phyloP scores from a whole-genome alignment of 306 rosid genomes.

The Clitoria ternatea region DNA sequence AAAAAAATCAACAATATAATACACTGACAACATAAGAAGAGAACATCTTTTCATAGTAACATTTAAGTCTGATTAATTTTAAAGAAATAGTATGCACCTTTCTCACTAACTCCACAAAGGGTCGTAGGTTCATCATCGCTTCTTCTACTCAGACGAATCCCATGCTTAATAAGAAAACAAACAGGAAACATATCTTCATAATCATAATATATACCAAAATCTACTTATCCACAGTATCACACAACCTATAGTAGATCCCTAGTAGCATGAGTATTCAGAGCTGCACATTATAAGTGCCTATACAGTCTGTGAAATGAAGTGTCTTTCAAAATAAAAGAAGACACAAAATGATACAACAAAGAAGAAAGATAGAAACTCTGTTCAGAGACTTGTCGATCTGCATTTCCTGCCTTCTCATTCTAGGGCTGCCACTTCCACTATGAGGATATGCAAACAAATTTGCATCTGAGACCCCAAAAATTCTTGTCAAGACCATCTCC shows the following conservation, averaged over 20 bases:
- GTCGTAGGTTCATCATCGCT: background rate
- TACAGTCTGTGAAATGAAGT: slow-evolving; percentile 23
- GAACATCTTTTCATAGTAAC: background rate
- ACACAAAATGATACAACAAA: slow-evolving; percentile 73
- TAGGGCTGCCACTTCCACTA: slow-evolving; percentile 39
- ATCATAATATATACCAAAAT: slow-evolving; percentile 6
- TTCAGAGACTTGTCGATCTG: slow-evolving; percentile 70
- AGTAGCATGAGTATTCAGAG: slow-evolving; percentile 7
- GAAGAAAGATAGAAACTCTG: slow-evolving; percentile 68
- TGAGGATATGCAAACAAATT: slow-evolving; percentile 46
- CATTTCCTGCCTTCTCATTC: slow-evolving; percentile 90
- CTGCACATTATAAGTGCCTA: slow-evolving; percentile 29
- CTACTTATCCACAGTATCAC: slow-evolving; percentile 25
- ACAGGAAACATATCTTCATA: background rate
- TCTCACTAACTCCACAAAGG: background rate
- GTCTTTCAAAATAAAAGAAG: slow-evolving; percentile 70
- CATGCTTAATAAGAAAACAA: slow-evolving; percentile 11
- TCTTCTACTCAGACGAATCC: background rate
- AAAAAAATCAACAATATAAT: too few relatives aligned
- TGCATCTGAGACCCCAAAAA: slow-evolving; percentile 53
- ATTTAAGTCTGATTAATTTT: background rate
- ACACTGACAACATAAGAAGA: too few relatives aligned
- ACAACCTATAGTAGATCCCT: slow-evolving; percentile 25
- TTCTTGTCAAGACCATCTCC: slow-evolving; percentile 68
- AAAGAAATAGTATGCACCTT: background rate